Percentiles rank a stretch among this genome's conserved stretches.
Conservation (phyloP, 352 stramenopile genomes). For the Elongisporangium prolatum region DNA sequence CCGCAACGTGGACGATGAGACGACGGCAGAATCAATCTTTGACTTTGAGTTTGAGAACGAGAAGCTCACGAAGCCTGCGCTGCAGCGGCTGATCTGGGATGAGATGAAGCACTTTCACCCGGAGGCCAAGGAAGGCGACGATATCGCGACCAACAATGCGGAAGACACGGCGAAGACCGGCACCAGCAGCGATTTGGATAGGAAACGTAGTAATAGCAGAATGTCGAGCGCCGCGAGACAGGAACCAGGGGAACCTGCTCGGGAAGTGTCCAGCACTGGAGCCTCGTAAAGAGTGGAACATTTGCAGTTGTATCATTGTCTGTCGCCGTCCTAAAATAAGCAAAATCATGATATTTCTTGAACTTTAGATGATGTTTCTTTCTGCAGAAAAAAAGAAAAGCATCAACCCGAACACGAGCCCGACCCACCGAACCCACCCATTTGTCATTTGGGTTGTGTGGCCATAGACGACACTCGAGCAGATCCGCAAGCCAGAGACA, state of each 20-base stretch:
- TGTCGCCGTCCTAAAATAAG: background rate
- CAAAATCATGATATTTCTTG: background rate
- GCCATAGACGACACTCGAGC: background rate
- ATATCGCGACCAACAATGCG: background rate
- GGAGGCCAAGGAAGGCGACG: constrained; percentile 33
- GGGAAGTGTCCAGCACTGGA: background rate
- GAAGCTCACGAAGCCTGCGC: constrained; percentile 74
- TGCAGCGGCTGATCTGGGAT: constrained; percentile 84
- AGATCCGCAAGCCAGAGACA: background rate
- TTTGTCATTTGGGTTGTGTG: background rate
- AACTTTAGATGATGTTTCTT: background rate
- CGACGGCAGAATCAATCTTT: constrained; percentile 55
- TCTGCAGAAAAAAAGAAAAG: background rate
- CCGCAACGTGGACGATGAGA: constrained; percentile 88
- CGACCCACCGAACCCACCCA: background rate
- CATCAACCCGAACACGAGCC: background rate
- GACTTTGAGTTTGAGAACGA: constrained; percentile 88
- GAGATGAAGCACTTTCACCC: constrained; percentile 82
- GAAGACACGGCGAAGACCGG: background rate
- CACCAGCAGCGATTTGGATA: background rate
- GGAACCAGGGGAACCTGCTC: background rate
- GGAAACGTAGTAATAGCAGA: background rate
- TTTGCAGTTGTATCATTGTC: background rate
- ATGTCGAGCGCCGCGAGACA: background rate
- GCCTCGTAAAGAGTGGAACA: background rate